phyloP scores from a whole-genome alignment of 495 filamentous ascomycete genomes.

The Emericellopsis terricola region DNA sequence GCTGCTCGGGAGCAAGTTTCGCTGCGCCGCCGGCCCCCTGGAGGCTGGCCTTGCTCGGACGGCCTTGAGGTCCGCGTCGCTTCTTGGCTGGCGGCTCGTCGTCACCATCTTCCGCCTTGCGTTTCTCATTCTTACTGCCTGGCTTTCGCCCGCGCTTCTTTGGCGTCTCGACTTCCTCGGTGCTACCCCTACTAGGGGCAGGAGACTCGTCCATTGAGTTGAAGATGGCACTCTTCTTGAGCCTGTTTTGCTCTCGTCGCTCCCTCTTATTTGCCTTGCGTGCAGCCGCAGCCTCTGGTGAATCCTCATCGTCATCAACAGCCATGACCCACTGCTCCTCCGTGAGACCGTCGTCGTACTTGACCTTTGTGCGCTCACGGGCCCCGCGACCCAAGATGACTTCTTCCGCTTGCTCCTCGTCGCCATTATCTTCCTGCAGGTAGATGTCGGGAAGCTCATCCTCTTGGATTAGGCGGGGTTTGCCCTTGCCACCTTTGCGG shows the following conservation, averaged over 20 bases:
- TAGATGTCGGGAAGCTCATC: constrained; percentile 88
- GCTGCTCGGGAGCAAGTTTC: constrained; percentile 25
- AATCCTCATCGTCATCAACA: constrained; percentile 90
- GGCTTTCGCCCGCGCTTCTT: constrained; percentile 71
- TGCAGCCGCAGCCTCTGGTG: constrained; percentile 80
- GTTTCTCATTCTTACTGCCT: constrained; percentile 51
- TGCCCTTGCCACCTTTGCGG: constrained; percentile 32
- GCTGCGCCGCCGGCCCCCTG: constrained; percentile 10
- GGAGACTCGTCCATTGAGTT: constrained; percentile 52
- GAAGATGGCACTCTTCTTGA: constrained; percentile 32
- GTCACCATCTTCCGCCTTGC: constrained; percentile 72
- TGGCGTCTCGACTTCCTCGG: constrained; percentile 44
- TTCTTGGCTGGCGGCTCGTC: constrained; percentile 68
- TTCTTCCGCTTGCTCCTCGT: constrained; percentile 56
- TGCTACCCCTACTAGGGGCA: constrained; percentile 57
- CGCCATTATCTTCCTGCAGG: constrained; percentile 64
- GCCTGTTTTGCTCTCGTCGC: constrained; percentile 54
- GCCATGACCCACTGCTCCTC: constrained; percentile 94
- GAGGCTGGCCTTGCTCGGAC: constrained; percentile 35
- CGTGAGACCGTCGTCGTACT: constrained; percentile 93
- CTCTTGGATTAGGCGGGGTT: constrained; percentile 73
- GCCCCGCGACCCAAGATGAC: constrained; percentile 73
- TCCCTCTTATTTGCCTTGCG: constrained; percentile 74
- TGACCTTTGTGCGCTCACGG: constrained; percentile 79
- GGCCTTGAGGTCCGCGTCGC: constrained; percentile 42